Conservation (phyloP, 768 basidiomycete species). For the Mycena rosella region DNA sequence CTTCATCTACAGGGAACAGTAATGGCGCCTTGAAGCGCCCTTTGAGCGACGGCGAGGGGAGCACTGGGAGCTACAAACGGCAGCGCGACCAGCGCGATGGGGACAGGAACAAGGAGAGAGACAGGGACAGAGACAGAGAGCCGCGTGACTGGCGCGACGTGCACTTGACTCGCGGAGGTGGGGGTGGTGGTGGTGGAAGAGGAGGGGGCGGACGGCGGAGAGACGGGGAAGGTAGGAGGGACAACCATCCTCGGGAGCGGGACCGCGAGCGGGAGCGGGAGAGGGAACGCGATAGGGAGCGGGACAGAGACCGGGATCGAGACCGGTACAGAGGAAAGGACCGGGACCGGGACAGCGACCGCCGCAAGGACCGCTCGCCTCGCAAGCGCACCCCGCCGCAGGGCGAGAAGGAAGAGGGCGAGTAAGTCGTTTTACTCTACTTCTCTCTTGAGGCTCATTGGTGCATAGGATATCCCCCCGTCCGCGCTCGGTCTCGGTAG, state of each 20-base stretch:
- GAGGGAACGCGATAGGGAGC: slow-evolving; percentile 19
- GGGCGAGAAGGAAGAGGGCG: slow-evolving; percentile 88
- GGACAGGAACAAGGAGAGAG: slow-evolving; percentile 32
- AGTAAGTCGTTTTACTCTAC: slow-evolving; percentile 71
- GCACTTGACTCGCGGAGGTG: slow-evolving; percentile 60
- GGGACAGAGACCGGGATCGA: slow-evolving; percentile 6
- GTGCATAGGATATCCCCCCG: slow-evolving; percentile 75
- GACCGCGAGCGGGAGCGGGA: slow-evolving; percentile 32
- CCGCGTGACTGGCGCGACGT: slow-evolving; percentile 80
- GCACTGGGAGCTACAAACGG: slow-evolving; percentile 64
- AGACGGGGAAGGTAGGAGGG: slow-evolving; percentile 39
- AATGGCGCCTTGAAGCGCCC: slow-evolving; percentile 70
- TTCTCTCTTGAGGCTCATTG: not conserved
- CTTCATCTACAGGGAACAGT: slow-evolving; percentile 32
- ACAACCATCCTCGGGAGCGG: slow-evolving; percentile 44
- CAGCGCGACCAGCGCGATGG: slow-evolving; percentile 62
- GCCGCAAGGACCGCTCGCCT: slow-evolving; percentile 40
- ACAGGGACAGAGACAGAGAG: slow-evolving; percentile 52
- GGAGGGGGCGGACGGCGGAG: slow-evolving; percentile 49
- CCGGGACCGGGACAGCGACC: slow-evolving; percentile 37
- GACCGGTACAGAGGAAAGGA: slow-evolving; percentile 37
- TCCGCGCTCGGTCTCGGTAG: slow-evolving; percentile 44
- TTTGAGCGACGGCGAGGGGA: slow-evolving; percentile 68
- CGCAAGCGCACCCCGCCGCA: slow-evolving; percentile 37
- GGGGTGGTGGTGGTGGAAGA: slow-evolving; percentile 54